These are phyloP conservation scores for Adenanthera pavonina DNA, from an alignment of 306 rosid genomes.

Conservation along the genomic window DNA sequence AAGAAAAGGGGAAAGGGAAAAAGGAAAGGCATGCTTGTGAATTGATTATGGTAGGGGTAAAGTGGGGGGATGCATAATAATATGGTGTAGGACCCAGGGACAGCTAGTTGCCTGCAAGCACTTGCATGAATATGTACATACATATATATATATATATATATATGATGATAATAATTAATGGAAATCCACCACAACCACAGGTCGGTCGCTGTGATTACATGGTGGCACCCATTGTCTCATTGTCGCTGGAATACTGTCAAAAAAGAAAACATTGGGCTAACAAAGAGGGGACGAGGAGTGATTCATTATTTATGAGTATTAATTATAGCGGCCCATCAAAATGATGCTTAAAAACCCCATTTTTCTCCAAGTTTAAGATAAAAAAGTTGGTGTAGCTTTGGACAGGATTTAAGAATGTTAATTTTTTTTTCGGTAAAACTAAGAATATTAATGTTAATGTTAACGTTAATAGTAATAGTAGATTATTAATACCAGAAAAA, in stretches of 20 bases:
- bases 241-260: neutral
- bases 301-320: too few species aligned
- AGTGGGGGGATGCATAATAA: neutral
- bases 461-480: too few species aligned
- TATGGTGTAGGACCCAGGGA: neutral
- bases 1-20: neutral
- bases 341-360: too few species aligned
- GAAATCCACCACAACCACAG: neutral
- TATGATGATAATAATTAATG: too few species aligned
- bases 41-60: slow-evolving; percentile 9
- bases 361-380: too few species aligned
- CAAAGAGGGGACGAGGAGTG: too few species aligned
- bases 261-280: neutral
- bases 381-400: too few species aligned
- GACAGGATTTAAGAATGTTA: too few species aligned
- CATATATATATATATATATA: neutral
- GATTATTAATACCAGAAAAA: too few species aligned
- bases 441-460: too few species aligned
- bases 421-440: too few species aligned
- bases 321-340: too few species aligned
- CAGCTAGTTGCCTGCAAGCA: slow-evolving; percentile 20
- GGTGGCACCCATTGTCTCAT: slow-evolving; percentile 33
- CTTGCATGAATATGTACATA: neutral
- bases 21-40: neutral
- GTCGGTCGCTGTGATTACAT: slow-evolving; percentile 5